phyloP scores from a whole-genome alignment of 768 basidiomycete species.

The Mrakia frigida region DNA sequence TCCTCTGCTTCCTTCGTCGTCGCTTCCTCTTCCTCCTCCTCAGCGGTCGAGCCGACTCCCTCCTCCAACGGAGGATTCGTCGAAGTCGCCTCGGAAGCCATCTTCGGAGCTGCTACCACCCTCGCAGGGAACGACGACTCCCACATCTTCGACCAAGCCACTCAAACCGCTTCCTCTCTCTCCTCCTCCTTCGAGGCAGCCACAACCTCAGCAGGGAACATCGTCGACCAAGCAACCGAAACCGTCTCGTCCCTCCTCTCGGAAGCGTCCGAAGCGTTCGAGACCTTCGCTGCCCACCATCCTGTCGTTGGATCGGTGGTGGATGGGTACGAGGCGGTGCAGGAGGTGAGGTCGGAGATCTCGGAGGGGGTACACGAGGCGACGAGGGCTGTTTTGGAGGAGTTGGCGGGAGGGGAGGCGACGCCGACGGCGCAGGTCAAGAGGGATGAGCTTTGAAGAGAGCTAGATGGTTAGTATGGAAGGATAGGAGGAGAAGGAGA shows the following conservation, averaged over 20 bases:
- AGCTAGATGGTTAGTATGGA: constrained; percentile 27
- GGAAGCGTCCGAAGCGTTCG: background rate
- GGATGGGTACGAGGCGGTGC: background rate
- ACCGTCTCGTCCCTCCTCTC: constrained; percentile 12
- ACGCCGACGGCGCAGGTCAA: background rate
- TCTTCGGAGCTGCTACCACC: constrained; percentile 11
- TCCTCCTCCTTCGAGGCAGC: background rate
- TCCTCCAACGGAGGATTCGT: background rate
- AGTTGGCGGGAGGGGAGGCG: background rate
- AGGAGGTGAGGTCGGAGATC: background rate
- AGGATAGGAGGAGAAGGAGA: background rate
- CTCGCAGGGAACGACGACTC: background rate
- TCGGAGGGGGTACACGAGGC: background rate
- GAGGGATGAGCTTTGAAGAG: background rate
- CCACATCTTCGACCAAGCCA: background rate
- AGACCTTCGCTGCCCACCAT: background rate
- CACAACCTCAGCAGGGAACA: too few relatives aligned
- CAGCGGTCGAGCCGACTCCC: background rate
- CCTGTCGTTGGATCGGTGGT: background rate
- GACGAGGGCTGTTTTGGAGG: background rate
- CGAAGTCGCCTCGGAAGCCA: constrained; percentile 11
- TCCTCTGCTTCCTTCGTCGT: background rate
- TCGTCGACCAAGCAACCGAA: background rate
- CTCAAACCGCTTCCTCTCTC: background rate
- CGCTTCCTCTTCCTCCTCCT: background rate